Evolutionary conservation across 345 rosid genomes (phyloP), one percentile per base, ranked within the genome.

Genomic region (Citropsis articulata): DNA sequence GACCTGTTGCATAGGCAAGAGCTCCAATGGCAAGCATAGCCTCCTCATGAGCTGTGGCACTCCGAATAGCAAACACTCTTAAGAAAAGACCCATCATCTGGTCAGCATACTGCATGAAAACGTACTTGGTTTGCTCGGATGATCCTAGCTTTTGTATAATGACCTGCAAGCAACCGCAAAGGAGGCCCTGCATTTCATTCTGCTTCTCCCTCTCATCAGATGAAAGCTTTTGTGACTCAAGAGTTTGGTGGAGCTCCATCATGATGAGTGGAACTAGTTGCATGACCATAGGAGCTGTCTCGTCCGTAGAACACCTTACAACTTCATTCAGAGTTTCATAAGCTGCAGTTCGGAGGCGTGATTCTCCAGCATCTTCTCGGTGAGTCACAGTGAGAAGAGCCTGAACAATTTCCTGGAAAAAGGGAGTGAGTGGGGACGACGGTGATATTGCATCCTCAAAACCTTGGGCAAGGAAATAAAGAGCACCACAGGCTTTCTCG

Each of bases 401-500:
- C 72, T 85, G 85, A 57, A 85, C 86, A 78, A 83, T 83, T 53
- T 85, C 88, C 73, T 85, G 88, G 81, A 85, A 85, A 60, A 62
- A 85, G 7, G 88, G 85, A 28, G 85, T 83, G 55, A 85, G 77
- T 2, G 84, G 81, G 21, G 84, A 83, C 12, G 79, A 72, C 18
- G 84, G 82, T 45, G 84, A 80, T 72, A 86, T 89, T 1, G 82
- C 78, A 38, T 89, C 92, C 82, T 90, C 96, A 73, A 85, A 91
- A 72, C 94, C 94, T 68, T 91, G 96, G 63, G 92, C 90, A 73
- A 90, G 89, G 45, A 90, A 90, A 78, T 87, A 90, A 21, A 90
- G 89, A 66, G 94, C 94, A 27, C 92, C 94, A 75, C 94, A 90
- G 77, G 94, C 94, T 81, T 90, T 90, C 83, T 89, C 94, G 0